phyloP scores from a whole-genome alignment of 2,329 filamentous ascomycete species.

The Fusarium caatingaense region DNA sequence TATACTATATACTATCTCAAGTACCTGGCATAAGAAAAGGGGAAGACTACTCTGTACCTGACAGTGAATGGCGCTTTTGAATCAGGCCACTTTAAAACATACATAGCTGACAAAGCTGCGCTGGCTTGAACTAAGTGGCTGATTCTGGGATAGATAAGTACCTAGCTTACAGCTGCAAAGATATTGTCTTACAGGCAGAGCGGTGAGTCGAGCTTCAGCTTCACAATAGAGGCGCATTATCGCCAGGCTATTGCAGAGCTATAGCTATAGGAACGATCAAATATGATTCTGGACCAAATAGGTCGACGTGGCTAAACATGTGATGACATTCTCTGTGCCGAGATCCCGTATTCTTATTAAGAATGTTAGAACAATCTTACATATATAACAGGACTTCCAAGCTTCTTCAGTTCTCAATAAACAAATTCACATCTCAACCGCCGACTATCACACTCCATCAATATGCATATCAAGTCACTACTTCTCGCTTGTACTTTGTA shows the following conservation, averaged over 20 bases:
- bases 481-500: not conserved
- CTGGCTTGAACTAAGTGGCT: not conserved
- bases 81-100: not conserved
- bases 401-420: too few species aligned
- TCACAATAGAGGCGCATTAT: not conserved
- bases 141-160: not conserved
- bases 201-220: not conserved
- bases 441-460: too few species aligned
- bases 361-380: not conserved
- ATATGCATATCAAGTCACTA: not conserved
- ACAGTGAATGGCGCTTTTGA: too few species aligned
- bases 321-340: not conserved
- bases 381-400: not conserved
- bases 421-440: too few species aligned
- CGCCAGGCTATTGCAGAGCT: not conserved
- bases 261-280: not conserved
- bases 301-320: not conserved
- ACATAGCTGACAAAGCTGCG: accelerated
- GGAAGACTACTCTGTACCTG: too few species aligned
- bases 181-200: accelerated
- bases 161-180: not conserved
- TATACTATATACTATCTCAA: too few species aligned
- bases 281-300: not conserved
- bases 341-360: too few species aligned
- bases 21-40: too few species aligned